A percentile compares a stretch with the other conserved stretches of the same genome.
Evolutionary conservation across 768 basidiomycete genomes (phyloP).

Genomic region (Leccinum imitatum): DNA sequence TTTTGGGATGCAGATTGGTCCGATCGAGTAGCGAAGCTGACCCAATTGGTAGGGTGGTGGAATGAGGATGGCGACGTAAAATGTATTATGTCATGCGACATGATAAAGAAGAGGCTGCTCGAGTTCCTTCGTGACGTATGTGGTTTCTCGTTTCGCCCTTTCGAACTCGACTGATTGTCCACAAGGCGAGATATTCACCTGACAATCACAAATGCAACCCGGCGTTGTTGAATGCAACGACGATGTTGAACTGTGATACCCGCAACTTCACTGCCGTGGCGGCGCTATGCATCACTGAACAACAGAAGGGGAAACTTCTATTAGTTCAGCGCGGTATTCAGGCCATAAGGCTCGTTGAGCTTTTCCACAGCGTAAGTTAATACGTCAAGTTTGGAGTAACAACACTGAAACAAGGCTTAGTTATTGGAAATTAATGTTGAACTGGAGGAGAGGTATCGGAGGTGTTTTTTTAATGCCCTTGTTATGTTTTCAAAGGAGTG

Average conservation of each 20-base stretch:
- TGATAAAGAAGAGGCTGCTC: constrained; percentile 15
- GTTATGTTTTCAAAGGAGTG: constrained; percentile 20
- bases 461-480: constrained; percentile 18
- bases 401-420: constrained; percentile 12
- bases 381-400: neutral
- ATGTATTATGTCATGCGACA: constrained; percentile 16
- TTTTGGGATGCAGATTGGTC: constrained; percentile 12
- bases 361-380: constrained; percentile 27
- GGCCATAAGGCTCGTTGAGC: constrained; percentile 14
- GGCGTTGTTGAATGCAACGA: constrained; percentile 16
- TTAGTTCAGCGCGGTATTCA: neutral
- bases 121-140: constrained; percentile 19
- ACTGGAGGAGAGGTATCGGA: constrained; percentile 19
- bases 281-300: constrained; percentile 11
- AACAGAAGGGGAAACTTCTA: constrained; percentile 4
- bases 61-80: neutral
- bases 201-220: constrained; percentile 27
- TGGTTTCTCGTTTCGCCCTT: neutral
- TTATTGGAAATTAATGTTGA: constrained; percentile 21
- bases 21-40: constrained; percentile 4
- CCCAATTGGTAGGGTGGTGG: constrained; percentile 13
- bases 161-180: constrained; percentile 10
- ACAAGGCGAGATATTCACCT: constrained; percentile 8
- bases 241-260: constrained; percentile 20
- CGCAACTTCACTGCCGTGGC: constrained; percentile 20